A percentile compares a stretch with the other conserved stretches of the same genome.
Evolutionary conservation across 441 rosid genomes (phyloP).

Genomic region (Daphne laureola): DNA sequence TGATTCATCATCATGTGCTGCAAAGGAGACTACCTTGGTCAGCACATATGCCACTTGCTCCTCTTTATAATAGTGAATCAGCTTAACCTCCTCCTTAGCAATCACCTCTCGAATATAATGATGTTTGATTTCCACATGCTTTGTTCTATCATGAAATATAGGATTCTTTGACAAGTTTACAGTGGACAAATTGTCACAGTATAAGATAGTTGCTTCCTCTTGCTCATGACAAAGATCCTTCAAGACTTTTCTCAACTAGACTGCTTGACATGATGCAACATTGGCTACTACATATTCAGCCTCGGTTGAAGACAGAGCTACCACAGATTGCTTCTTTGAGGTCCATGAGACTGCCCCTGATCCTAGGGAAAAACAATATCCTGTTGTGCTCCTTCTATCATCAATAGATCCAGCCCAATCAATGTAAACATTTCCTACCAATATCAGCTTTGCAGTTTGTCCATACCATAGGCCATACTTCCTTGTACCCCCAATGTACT

Average conservation of each 20-base stretch:
- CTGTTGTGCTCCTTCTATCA: conserved; percentile 1
- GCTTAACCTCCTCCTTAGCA: not conserved
- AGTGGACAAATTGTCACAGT: too few relatives aligned
- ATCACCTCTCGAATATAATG: not conserved
- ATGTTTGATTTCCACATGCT: not conserved
- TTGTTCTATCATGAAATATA: not conserved
- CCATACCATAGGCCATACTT: too few relatives aligned
- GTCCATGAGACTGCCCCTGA: not conserved
- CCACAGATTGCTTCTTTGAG: not conserved
- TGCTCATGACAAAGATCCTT: too few relatives aligned
- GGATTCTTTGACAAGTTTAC: not conserved
- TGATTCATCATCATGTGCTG: too few relatives aligned
- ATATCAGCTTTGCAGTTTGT: not conserved
- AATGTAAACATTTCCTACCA: not conserved
- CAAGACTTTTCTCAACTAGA: too few relatives aligned
- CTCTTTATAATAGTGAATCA: not conserved
- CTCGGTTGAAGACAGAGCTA: conserved; percentile 2
- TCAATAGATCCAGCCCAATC: conserved; percentile 3
- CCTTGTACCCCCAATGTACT: too few relatives aligned
- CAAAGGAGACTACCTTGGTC: not conserved
- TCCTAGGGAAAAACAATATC: not conserved
- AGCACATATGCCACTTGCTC: not conserved
- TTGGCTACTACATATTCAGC: not conserved
- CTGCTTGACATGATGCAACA: too few relatives aligned
- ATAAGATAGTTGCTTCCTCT: too few relatives aligned